Base-by-base conservation (phyloP, 1,284 basidiomycete species). In the Xerocomus cyaneibrunnescens region DNA sequence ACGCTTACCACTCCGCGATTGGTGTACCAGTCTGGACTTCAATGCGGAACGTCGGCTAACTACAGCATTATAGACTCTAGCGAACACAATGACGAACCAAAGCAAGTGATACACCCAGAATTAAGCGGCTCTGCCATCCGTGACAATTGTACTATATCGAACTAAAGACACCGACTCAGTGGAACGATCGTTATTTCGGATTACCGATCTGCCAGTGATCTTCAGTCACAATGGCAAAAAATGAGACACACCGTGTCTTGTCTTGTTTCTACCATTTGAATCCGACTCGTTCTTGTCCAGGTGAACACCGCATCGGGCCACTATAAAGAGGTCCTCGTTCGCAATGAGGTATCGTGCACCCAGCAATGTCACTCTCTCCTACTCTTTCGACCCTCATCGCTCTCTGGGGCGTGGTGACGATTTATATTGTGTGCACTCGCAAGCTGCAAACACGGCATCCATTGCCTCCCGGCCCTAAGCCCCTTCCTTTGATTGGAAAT, bases 401-500 rank as follows among this genome's bases (percentile, higher is more conserved):
- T 3, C 53, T 66, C 45, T 68, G 53, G 46, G 61, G 55, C 31
- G 36, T 51, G 3, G 48, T 64, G 19, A 54, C 54, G 12, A 36
- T 68, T 13, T 68, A 53, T 25, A 40, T 67, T 6, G 34, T 57
- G 16, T 23, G 45, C 30, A 62, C 21, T 21, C 61, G 54, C 48
- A 54, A 38, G 45, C 44, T 39, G 30, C 48, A 54, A 44, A 8
- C 48, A 13, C 48, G 47, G 9, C 47, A 47, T 46, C 60, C 47
- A 1, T 43, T 67, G 3, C 71, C 71, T 6, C 70, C 70, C 3
- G 69, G 69, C 23, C 71, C 69, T 4, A 62, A 37, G 16, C 58
- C 62, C 14, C 56, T 69, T n/a, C 70, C 65, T 39, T 36, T 71
- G 7, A 63, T 71, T 14, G 70, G 70, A 23, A 69, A 72, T 48